These are phyloP conservation scores for Leccinellum luteum DNA, from an alignment of 768 basidiomycete species.

Conservation along the genomic window DNA sequence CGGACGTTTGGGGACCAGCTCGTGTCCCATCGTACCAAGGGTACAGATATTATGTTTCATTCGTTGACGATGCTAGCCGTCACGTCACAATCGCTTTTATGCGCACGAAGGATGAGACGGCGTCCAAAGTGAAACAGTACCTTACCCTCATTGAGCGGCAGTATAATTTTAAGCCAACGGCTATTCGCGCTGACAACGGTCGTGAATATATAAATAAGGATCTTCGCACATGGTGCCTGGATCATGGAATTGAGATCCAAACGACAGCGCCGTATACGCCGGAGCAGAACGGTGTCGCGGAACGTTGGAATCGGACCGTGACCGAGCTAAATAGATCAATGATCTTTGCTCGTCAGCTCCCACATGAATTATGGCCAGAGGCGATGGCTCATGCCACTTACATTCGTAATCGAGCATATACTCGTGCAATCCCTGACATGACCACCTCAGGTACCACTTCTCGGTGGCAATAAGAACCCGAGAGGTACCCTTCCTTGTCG, in stretches of 20 bases:
- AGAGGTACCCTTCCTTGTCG: no score
- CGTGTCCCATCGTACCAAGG: background rate
- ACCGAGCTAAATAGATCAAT: constrained; percentile 32
- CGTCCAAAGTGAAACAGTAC: background rate
- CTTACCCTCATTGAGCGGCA: background rate
- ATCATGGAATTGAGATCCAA: constrained; percentile 23
- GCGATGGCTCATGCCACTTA: constrained; percentile 23
- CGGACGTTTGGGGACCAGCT: background rate
- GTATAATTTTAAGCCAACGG: background rate
- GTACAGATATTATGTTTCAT: background rate
- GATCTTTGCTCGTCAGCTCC: constrained; percentile 26
- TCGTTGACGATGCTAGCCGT: background rate
- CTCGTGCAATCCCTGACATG: background rate
- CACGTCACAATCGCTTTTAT: background rate
- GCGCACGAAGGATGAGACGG: background rate
- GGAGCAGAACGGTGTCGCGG: constrained; percentile 37
- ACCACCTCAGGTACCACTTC: background rate
- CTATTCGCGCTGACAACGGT: constrained; percentile 30
- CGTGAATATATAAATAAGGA: constrained; percentile 29
- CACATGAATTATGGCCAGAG: constrained; percentile 12
- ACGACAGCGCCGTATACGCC: constrained; percentile 27
- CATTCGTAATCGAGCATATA: constrained; percentile 22
- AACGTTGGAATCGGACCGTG: constrained; percentile 35
- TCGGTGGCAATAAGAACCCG: no score
- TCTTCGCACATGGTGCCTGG: constrained; percentile 18